Evolutionary conservation across 2,329 filamentous ascomycete species (phyloP).

Genomic region (Huntiella decipiens): DNA sequence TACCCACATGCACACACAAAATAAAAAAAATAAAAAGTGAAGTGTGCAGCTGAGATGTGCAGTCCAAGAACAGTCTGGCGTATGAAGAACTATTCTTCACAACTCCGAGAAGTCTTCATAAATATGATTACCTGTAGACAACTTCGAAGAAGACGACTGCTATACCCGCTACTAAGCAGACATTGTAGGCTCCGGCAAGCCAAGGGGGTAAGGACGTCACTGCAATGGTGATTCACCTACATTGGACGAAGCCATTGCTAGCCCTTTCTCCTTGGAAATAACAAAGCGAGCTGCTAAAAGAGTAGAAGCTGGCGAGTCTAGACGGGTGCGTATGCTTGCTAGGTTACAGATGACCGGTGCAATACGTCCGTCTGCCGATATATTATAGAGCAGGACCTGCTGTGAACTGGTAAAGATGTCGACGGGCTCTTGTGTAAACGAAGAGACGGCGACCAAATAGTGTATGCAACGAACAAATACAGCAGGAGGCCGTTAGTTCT

Average conservation of each 20-base stretch:
- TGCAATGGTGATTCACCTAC: constrained; percentile 12
- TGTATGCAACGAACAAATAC: not conserved
- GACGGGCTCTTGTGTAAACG: not conserved
- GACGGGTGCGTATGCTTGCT: constrained; percentile 7
- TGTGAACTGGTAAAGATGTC: not conserved
- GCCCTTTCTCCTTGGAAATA: constrained; percentile 12
- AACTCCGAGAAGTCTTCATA: too few species aligned
- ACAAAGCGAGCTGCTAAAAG: constrained; percentile 9
- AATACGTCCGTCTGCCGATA: constrained; percentile 6
- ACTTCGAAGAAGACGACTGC: not conserved
- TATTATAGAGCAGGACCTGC: not conserved
- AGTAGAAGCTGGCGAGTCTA: constrained; percentile 8
- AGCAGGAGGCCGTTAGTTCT: not conserved
- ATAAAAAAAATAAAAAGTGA: not conserved
- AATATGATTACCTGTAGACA: too few species aligned
- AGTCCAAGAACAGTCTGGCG: not conserved
- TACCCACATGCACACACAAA: not conserved
- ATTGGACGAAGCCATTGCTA: constrained; percentile 12
- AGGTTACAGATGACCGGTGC: not conserved
- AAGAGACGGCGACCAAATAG: not conserved
- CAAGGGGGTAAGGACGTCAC: constrained; percentile 12
- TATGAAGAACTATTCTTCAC: not conserved
- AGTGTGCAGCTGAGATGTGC: not conserved
- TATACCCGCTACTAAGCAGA: not conserved
- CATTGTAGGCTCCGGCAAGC: constrained; percentile 4